Evolutionary conservation across 306 rosid genomes (phyloP).

Genomic region (Alnus glutinosa): DNA sequence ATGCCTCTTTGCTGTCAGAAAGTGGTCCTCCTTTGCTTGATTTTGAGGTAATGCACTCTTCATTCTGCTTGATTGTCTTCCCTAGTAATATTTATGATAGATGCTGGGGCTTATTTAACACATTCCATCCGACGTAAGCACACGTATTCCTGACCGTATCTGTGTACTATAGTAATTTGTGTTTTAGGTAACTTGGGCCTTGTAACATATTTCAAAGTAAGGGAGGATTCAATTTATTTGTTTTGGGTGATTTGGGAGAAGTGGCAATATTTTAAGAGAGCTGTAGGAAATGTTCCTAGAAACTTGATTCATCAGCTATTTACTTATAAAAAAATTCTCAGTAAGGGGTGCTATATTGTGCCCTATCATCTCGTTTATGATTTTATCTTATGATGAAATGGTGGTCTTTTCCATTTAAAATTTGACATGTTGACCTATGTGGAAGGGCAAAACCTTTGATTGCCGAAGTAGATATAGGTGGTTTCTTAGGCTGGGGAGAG

Average conservation of each 20-base stretch:
- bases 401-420: background rate
- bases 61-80: slow-evolving; percentile 18
- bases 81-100: background rate
- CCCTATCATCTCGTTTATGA: background rate
- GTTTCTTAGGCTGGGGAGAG: background rate
- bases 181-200: slow-evolving; percentile 1
- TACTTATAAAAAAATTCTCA: background rate
- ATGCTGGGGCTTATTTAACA: background rate
- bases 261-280: background rate
- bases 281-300: background rate
- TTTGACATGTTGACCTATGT: background rate
- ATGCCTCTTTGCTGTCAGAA: slow-evolving; percentile 75
- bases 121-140: background rate
- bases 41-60: slow-evolving; percentile 71
- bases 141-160: background rate
- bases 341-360: background rate
- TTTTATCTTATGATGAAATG: background rate
- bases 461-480: background rate
- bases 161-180: background rate
- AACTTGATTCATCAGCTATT: background rate
- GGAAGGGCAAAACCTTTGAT: background rate
- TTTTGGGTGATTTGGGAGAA: background rate
- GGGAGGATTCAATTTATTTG: background rate
- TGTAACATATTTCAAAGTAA: background rate
- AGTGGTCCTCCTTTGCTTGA: slow-evolving; percentile 97